Conservation (phyloP, 2,329 filamentous ascomycete genomes). For the Helminthosporium solani region DNA sequence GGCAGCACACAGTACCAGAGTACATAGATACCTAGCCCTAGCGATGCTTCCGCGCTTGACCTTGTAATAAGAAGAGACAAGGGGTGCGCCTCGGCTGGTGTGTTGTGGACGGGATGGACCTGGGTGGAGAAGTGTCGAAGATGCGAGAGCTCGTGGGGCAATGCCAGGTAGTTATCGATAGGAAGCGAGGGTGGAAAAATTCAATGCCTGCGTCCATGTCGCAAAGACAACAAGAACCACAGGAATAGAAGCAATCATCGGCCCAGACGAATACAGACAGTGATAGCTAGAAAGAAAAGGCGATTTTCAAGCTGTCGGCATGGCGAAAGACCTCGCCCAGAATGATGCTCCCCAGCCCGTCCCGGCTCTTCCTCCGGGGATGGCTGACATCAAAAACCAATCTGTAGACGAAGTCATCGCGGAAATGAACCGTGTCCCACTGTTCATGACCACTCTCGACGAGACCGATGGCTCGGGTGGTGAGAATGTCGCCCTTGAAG, state of each 20-base stretch:
- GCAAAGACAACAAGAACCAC: too few relatives aligned
- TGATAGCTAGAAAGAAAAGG: too few relatives aligned
- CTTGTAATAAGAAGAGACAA: neutral
- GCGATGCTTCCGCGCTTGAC: neutral
- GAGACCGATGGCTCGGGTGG: conserved; percentile 60
- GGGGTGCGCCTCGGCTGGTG: neutral
- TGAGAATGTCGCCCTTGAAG: conserved; percentile 81
- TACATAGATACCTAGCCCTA: too few relatives aligned
- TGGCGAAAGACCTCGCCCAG: conserved; percentile 18
- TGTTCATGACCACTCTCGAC: conserved; percentile 94
- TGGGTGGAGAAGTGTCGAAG: neutral
- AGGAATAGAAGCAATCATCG: too few relatives aligned
- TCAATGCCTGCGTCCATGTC: too few relatives aligned
- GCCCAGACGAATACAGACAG: too few relatives aligned
- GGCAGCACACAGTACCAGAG: too few relatives aligned
- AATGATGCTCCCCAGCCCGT: conserved; percentile 25
- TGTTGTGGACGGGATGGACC: neutral
- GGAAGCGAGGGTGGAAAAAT: neutral
- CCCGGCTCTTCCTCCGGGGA: conserved; percentile 57
- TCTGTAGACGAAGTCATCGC: conserved; percentile 61
- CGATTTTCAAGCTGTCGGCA: conserved; percentile 4
- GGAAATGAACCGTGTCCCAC: conserved; percentile 70
- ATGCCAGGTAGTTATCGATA: neutral
- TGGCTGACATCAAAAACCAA: conserved; percentile 58
- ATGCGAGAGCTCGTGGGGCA: neutral